Base-by-base conservation (phyloP, 2,329 filamentous ascomycete genomes). In the Hypoxylon sp. region DNA sequence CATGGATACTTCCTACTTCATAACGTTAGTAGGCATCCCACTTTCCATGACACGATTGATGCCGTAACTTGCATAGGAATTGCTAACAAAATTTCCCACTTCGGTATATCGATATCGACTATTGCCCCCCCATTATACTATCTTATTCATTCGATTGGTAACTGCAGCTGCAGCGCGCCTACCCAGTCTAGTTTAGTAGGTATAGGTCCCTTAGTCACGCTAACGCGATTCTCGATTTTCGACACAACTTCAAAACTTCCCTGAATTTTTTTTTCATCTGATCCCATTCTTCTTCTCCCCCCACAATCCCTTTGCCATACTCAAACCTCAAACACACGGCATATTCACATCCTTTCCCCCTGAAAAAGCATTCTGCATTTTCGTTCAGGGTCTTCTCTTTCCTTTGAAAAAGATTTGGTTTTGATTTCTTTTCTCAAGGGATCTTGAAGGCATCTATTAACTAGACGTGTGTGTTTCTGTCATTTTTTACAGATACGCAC, bases 401-500 rank as follows among this genome's bases (percentile, higher is more conserved):
- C 78, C 78, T 80, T 83, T 80, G 77, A 80, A 84, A 63, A 83
- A 81, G 80, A 74, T 76, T 74, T 77, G 73, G 73, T 77, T 77
- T 77, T 78, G 80, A 76, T 77, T 77, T 80, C 77, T 78, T 77
- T 82, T 82, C 76, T 75, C 54, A 79, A 79, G 83, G 82, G 80
- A 81, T 78, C 68, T 75, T 71, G 73, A 78, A 78, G 79, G 75
- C 78, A 74, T 74, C 72, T 31, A 26, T 46, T 55, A 71, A 72
- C 72, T 73, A 72, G 72, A 74, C 73, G 58, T 59, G 61, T 59
- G 61, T 63, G 61, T 55, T 58, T 61, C 64, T 71, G 65, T 67
- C 33, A 51, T 59, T 55, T 46, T 46, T 60, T 62, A 55, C 58
- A 61, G 68, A 54, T 47, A 51, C 55, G 56, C 55, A 61, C 56